Conservation (phyloP, 2,329 filamentous ascomycete species). For the Ophiostoma ips region DNA sequence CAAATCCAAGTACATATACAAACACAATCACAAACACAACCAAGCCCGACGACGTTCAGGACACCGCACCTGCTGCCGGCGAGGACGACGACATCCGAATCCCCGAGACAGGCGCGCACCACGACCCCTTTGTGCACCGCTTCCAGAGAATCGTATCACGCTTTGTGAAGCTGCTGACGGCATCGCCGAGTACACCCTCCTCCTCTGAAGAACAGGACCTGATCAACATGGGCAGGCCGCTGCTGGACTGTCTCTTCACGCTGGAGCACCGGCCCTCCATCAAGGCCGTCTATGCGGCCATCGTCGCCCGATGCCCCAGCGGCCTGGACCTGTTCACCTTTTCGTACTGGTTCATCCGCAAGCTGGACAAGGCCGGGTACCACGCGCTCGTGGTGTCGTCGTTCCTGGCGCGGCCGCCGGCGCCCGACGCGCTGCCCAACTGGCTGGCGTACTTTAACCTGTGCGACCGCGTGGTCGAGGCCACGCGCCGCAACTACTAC, state of each 20-base stretch:
- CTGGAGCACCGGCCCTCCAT: slow-evolving; percentile 6
- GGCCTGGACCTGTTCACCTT: slow-evolving; percentile 15
- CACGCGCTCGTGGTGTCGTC: slow-evolving; percentile 20
- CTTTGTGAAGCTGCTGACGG: background rate
- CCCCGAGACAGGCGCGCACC: background rate
- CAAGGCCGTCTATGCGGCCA: slow-evolving; percentile 21
- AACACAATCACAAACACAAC: too few relatives aligned
- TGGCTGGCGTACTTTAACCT: slow-evolving; percentile 15
- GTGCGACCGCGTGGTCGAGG: slow-evolving; percentile 20
- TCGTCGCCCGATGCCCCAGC: slow-evolving; percentile 15
- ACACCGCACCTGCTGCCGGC: background rate
- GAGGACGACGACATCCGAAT: background rate
- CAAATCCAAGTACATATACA: too few relatives aligned
- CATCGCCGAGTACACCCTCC: background rate
- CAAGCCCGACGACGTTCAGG: slow-evolving; percentile 25
- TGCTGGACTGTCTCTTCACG: background rate
- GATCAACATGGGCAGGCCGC: background rate
- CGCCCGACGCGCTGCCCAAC: background rate
- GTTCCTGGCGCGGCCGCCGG: slow-evolving; percentile 19
- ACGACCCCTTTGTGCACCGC: background rate
- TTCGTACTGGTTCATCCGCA: slow-evolving; percentile 20
- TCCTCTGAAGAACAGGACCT: background rate
- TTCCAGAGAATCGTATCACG: background rate
- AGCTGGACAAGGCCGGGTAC: slow-evolving; percentile 16
- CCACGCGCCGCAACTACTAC: slow-evolving; percentile 19